Evolutionary conservation across 1,139 yeast genomes (phyloP).

Genomic region (Lodderomyces beijingensis): DNA sequence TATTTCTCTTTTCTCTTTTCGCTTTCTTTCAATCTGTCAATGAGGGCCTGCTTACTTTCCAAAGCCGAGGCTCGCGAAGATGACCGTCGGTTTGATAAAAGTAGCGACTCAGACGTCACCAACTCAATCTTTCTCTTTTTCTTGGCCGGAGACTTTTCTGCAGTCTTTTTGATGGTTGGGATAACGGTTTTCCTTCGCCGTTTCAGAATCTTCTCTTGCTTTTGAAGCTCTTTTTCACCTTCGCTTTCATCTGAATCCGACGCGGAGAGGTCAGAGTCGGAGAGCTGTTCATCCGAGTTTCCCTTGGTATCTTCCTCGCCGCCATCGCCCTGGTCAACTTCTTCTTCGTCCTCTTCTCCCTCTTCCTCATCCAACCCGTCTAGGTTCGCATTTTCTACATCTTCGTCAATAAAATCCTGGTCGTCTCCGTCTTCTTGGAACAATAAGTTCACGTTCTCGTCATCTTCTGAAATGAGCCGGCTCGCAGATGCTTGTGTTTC

Average conservation of each 20-base stretch:
- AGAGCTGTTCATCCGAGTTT: constrained; percentile 43
- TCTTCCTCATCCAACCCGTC: constrained; percentile 20
- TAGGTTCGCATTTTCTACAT: constrained; percentile 29
- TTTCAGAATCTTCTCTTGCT: constrained; percentile 43
- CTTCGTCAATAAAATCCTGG: constrained; percentile 56
- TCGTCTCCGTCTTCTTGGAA: constrained; percentile 87
- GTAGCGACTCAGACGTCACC: constrained; percentile 44
- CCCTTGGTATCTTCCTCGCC: constrained; percentile 16
- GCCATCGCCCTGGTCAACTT: constrained; percentile 11
- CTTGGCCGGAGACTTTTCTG: constrained; percentile 8
- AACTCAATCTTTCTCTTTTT: constrained; percentile 17
- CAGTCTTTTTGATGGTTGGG: constrained; percentile 43
- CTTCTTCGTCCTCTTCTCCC: constrained; percentile 17
- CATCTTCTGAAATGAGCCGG: constrained; percentile 51
- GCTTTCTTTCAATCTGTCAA: constrained; percentile 65
- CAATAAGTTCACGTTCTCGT: constrained; percentile 67
- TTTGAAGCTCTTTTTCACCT: constrained; percentile 62
- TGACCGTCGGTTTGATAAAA: constrained; percentile 55
- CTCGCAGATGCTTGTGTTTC: constrained; percentile 22
- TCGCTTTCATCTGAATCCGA: constrained; percentile 56
- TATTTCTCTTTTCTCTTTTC: constrained; percentile 60
- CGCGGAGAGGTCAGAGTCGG: constrained; percentile 50
- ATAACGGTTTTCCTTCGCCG: constrained; percentile 33
- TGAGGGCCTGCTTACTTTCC: constrained; percentile 72
- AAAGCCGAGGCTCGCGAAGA: constrained; percentile 79